Evolutionary conservation across 306 rosid genomes (phyloP), one percentile per base, ranked within the genome.

Genomic region (Cicer arietinum): DNA sequence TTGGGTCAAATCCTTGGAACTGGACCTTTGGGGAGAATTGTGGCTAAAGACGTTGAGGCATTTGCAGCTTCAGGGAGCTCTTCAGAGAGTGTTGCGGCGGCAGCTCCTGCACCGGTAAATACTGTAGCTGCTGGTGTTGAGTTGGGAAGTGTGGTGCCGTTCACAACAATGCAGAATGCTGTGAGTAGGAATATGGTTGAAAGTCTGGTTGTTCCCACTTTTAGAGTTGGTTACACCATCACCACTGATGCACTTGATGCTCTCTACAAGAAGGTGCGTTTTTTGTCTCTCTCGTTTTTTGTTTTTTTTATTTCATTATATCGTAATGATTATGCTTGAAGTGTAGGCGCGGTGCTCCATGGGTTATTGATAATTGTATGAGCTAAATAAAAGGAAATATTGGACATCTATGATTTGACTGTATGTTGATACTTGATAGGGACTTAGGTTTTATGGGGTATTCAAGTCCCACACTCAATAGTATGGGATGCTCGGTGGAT

Each of bases 101-200:
- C 75, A 0, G 50, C 77, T 1, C 10, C 73, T 0, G 79, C 17
- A 18, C 46, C 65, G 3, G 69, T 51, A 7, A 46, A 61, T 35
- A 79, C 42, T 35, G 77, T 7, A 25, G 59, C 71, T 45, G 62
- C 77, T 0, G 89, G 85, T 10, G 76, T 94, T 61, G 96, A 89
- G 76, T 80, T 92, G 91, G 99, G 96, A 40, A 53, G 83, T 3
- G 88, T 87, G 84, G 98, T 92, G 81, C 98, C 98, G n/a, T 95
- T 95, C 54, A 92, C 97, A 0, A 89, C 97, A 71, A 95, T 95
- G 99, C 99, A 95, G 85, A 88, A 81, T 67, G 99, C 99, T 37
- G 97, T 94, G 72, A 89, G 97, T 77, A 83, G 94, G 82, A 94
- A 94, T 77, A 94, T 92, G 99, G 80, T 86, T 47, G 92, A 90